Evolutionary conservation across 2,329 filamentous ascomycete genomes (phyloP), one percentile per base, ranked within the genome.

Genomic region (Cladophialophora exuberans): DNA sequence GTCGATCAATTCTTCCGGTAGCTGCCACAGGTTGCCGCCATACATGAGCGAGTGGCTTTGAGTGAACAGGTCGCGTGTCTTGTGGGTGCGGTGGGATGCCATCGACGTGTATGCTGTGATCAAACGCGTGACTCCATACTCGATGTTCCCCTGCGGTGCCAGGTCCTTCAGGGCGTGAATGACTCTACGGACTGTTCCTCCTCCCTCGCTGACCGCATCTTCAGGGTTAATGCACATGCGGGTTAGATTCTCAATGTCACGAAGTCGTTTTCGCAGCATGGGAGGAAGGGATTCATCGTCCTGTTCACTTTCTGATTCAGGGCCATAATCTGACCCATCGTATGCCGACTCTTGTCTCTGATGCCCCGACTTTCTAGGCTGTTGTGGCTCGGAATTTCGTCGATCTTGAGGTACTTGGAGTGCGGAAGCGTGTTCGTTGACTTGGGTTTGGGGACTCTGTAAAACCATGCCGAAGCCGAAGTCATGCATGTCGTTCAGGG

Each of bases 91-190:
- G 66, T 86, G 81, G 3, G 81, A 79, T 25, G 82, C 77, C 45
- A 84, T 74, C 18, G 81, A 81, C 31, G 79, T 78, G 65, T 83
- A 79, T 38, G 81, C 79, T 15, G 81, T 83, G 57, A 82, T 81
- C 23, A 83, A 71, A 62, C 81, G 75, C 59, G 79, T 80, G 35
- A 80, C 76, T 47, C 78, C 78, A 56, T 79, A 82, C 65, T 84
- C 81, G 55, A 83, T 77, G 6, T 75, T 76, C 56, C 77, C 78
- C 63, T 83, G 81, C 36, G 76, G 77, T 18, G 79, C 79, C 4
- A 83, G 67, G 66, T 83, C 79, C 54, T 75, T 74, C 46, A 84
- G 69, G 20, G 72, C 72, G 47, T 79, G 73, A 30, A 80, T 76
- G 18, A 81, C 74, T 43, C 81, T 73, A 56, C 75, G 70, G 42